phyloP scores from a whole-genome alignment of 1,139 yeast genomes.

The Torulaspora globosa region DNA sequence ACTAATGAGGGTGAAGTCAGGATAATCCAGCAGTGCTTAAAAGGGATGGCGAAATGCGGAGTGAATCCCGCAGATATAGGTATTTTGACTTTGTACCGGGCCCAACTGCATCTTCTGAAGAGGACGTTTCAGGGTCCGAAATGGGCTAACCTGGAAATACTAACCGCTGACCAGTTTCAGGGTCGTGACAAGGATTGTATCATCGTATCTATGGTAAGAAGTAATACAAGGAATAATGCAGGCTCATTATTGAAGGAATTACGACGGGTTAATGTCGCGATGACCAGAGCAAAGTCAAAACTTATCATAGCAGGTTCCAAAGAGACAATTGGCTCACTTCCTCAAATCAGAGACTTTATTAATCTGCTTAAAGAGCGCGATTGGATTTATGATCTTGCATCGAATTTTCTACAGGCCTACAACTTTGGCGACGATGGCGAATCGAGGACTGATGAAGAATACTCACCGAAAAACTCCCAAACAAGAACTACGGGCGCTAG shows the following conservation, averaged over 20 bases:
- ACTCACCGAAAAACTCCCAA: neutral
- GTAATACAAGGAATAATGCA: conserved; percentile 61
- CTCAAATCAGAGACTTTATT: conserved; percentile 59
- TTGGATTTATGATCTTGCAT: conserved; percentile 52
- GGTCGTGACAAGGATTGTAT: conserved; percentile 94
- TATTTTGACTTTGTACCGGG: conserved; percentile 82
- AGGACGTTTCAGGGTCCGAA: conserved; percentile 41
- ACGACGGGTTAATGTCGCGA: conserved; percentile 90
- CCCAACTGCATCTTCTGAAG: conserved; percentile 62
- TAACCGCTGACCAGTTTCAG: conserved; percentile 95
- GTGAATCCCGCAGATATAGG: conserved; percentile 59
- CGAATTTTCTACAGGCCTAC: conserved; percentile 21
- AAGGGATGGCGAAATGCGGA: conserved; percentile 57
- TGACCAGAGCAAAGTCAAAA: conserved; percentile 85
- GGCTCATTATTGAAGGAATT: conserved; percentile 84
- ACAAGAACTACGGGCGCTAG: conserved; percentile 7
- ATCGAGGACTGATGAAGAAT: neutral
- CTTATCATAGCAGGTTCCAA: conserved; percentile 77
- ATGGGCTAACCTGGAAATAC: conserved; percentile 54
- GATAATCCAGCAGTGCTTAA: conserved; percentile 59
- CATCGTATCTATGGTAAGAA: conserved; percentile 78
- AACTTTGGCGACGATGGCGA: conserved; percentile 10
- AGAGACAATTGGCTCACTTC: conserved; percentile 53
- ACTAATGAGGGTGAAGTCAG: conserved; percentile 71
- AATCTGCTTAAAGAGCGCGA: conserved; percentile 51